phyloP scores from a whole-genome alignment of 257 asterid genomes.

The Solanum sejunctum region DNA sequence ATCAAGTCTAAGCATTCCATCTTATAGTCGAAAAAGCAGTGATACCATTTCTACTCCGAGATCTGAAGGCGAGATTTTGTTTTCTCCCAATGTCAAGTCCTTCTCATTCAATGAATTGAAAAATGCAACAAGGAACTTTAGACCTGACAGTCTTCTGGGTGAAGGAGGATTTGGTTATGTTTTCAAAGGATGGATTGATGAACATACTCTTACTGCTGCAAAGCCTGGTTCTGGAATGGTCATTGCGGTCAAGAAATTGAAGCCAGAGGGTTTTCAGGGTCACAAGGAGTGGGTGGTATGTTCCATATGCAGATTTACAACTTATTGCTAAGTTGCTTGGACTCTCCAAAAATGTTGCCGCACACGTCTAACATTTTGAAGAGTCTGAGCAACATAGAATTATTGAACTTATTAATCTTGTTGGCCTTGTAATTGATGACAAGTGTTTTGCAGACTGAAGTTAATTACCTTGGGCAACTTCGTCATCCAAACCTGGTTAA shows the following conservation, averaged over 20 bases:
- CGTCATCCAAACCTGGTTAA: constrained; percentile 82
- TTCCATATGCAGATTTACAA: not conserved
- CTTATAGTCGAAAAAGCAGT: constrained; percentile 45
- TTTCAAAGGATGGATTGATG: constrained; percentile 93
- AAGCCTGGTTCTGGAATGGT: constrained; percentile 84
- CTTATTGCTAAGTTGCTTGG: not conserved
- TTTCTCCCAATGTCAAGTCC: constrained; percentile 66
- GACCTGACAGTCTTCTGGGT: constrained; percentile 87
- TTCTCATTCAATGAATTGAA: constrained; percentile 69
- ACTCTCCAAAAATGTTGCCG: too few species aligned
- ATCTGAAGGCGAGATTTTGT: constrained; percentile 70
- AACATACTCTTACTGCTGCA: constrained; percentile 48
- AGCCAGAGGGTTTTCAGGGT: constrained; percentile 95
- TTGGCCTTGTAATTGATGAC: not conserved
- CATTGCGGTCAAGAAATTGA: constrained; percentile 84
- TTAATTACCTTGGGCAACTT: constrained; percentile 85
- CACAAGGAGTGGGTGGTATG: constrained; percentile 98
- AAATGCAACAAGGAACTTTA: constrained; percentile 77
- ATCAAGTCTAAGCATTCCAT: constrained; percentile 40
- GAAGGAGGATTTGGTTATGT: constrained; percentile 98
- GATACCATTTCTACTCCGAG: constrained; percentile 76
- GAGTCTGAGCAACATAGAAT: too few species aligned
- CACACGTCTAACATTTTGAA: too few species aligned
- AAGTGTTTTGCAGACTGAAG: constrained; percentile 66
- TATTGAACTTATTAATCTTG: not conserved